Base-by-base conservation (phyloP, 495 filamentous ascomycete species). In the Cercophora scortea region DNA sequence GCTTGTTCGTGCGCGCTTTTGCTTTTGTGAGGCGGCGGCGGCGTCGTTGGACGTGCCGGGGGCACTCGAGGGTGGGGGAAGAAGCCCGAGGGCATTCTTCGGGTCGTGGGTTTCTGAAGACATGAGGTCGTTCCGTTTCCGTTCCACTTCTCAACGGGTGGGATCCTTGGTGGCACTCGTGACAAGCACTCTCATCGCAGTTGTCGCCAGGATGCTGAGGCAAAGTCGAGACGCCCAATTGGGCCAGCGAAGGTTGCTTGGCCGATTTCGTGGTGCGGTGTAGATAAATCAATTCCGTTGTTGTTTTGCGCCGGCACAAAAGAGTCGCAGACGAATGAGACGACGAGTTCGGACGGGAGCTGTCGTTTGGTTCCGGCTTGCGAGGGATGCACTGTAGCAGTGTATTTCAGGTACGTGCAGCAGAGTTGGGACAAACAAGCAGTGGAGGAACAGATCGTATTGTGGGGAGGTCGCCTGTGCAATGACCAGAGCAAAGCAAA, bases 1-100 rank as follows among this genome's bases (percentile, higher is more conserved):
- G 62, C 73, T 75, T 6, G 64, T 74, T 49, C 71, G 65, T 16
- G 64, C 62, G 35, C 70, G 68, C 56, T 64, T 70, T 36, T 55
- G 64, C 42, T 59, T 67, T 13, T 41, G 53, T 25, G 46, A 51
- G 35, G 44, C 55, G 19, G 52, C 68, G 41, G 46, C 49, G 35
- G 44, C 55, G 19, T 54, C 68, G 41, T 42, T 36, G 38, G 53
- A 42, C 10, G 33, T 36, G 32, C 52, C 45, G 32, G 32, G 32
- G 34, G 13, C 25, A 19, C 42, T 13, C 11, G 48, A 34, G 39
- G 49, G 17, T 11, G 47, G 44, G 49, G 35, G 52, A 43, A 18
- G 19, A 18, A 25, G 25, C 25, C 25, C 25, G 25, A 25, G 25
- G 25, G 25, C 8, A 25, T 10, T n/a, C 18, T 17, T 10, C 43